phyloP scores from a whole-genome alignment of 225 moss, liverwort and hornwort species.

The Antitrichia curtipendula region DNA sequence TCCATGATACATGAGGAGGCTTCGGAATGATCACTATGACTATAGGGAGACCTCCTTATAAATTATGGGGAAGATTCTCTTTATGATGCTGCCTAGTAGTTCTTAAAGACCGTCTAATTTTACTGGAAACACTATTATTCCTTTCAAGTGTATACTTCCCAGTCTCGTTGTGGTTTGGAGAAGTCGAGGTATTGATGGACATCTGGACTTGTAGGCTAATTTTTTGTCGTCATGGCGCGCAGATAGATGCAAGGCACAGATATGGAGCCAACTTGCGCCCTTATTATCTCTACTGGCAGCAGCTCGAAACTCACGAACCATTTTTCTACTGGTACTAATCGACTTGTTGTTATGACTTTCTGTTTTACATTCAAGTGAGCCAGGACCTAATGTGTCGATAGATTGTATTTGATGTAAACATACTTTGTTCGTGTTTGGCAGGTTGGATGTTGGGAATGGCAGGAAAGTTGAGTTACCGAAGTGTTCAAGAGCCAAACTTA shows the following conservation, averaged over 20 bases:
- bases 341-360: not conserved
- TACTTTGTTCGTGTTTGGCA: constrained; percentile 15
- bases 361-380: not conserved
- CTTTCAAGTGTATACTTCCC: not conserved
- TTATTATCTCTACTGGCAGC: constrained; percentile 56
- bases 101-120: not conserved
- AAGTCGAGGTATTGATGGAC: not conserved
- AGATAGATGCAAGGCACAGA: constrained; percentile 90
- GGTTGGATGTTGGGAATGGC: constrained; percentile 86
- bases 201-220: not conserved
- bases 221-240: not conserved
- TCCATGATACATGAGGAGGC: not conserved
- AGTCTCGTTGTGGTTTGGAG: not conserved
- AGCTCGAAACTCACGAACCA: constrained; percentile 53
- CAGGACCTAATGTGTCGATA: not conserved
- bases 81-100: not conserved
- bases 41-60: not conserved
- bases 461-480: constrained; percentile 47
- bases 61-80: not conserved
- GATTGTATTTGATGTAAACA: not conserved
- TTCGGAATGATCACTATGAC: not conserved
- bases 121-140: not conserved
- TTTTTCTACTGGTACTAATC: constrained; percentile 78
- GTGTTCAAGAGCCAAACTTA: constrained; percentile 54
- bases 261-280: constrained; percentile 87